A percentile compares a stretch with the other conserved stretches of the same genome.
phyloP scores from a whole-genome alignment of 2,329 filamentous ascomycete species.

The Alternaria atra region DNA sequence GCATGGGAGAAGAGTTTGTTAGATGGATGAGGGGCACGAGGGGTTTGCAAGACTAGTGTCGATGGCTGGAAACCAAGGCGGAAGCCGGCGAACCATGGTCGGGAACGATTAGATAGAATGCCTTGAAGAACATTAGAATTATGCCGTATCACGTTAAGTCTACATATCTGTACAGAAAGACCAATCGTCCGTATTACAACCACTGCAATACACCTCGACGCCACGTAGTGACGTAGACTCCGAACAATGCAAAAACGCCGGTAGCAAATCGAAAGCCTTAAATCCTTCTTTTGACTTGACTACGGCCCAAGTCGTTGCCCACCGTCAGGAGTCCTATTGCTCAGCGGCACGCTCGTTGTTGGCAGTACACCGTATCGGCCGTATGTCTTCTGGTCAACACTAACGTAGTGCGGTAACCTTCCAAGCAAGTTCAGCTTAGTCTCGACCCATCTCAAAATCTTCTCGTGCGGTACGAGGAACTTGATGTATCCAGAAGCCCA shows the following conservation, averaged over 20 bases:
- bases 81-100: not conserved
- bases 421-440: slow-evolving; percentile 85
- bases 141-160: slow-evolving; percentile 14
- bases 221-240: slow-evolving; percentile 7
- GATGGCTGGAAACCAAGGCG: not conserved
- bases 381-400: slow-evolving; percentile 94
- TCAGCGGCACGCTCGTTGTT: slow-evolving; percentile 33
- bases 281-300: not conserved
- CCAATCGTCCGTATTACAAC: not conserved
- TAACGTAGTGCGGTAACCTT: slow-evolving; percentile 88
- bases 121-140: slow-evolving; percentile 14
- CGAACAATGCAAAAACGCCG: slow-evolving; percentile 11
- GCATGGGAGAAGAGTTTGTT: not conserved
- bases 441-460: slow-evolving; percentile 87
- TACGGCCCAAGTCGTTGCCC: slow-evolving; percentile 44
- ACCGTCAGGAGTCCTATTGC: slow-evolving; percentile 39
- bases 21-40: slow-evolving; percentile 4
- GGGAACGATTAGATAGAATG: not conserved
- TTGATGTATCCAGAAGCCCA: slow-evolving; percentile 90
- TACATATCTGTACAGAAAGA: slow-evolving; percentile 14
- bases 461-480: slow-evolving; percentile 88
- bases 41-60: not conserved
- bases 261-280: not conserved
- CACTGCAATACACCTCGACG: not conserved
- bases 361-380: slow-evolving; percentile 91